Evolutionary conservation across 2,329 filamentous ascomycete species (phyloP).

Genomic region (Colletotrichum tropicicola): DNA sequence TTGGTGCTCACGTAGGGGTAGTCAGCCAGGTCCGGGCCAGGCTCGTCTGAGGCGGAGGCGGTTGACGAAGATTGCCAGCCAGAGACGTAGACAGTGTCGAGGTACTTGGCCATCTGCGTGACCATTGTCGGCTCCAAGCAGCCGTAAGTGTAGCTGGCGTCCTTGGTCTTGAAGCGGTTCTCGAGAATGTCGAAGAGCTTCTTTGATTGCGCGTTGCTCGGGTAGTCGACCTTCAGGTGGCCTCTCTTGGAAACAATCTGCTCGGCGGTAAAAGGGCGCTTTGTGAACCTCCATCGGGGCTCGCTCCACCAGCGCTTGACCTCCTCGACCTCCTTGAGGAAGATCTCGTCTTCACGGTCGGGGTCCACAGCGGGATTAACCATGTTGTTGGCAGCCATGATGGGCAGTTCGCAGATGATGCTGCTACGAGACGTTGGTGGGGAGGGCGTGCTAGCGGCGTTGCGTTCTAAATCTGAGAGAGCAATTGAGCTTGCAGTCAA

Average conservation of each 20-base stretch:
- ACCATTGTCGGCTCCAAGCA: constrained; percentile 98
- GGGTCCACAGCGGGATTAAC: constrained; percentile 64
- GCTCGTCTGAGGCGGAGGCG: constrained; percentile 93
- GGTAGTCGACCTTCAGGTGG: constrained; percentile 88
- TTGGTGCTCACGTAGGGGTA: constrained; percentile 80
- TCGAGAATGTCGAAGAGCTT: constrained; percentile 96
- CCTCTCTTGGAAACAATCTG: constrained; percentile 97
- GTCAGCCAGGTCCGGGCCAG: constrained; percentile 96
- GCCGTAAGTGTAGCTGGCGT: constrained; percentile 94
- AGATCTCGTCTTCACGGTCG: constrained; percentile 70
- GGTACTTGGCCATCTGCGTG: constrained; percentile 98
- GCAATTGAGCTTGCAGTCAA: neutral
- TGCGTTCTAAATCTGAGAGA: too few species aligned
- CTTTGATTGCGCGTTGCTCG: constrained; percentile 88
- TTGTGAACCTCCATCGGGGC: constrained; percentile 91
- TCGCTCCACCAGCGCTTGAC: constrained; percentile 96
- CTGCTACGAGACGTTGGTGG: neutral
- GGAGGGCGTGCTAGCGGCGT: neutral
- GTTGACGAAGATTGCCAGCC: constrained; percentile 99
- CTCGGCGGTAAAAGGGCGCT: constrained; percentile 92
- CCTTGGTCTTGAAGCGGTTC: constrained; percentile 83
- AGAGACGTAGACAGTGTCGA: constrained; percentile 98
- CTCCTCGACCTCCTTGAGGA: constrained; percentile 82
- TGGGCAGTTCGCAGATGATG: constrained; percentile 35
- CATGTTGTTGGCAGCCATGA: constrained; percentile 72